Evolutionary conservation across 208 protist species (phyloP), one percentile per base, ranked within the genome.

Genomic region (Lotmaria passim): DNA sequence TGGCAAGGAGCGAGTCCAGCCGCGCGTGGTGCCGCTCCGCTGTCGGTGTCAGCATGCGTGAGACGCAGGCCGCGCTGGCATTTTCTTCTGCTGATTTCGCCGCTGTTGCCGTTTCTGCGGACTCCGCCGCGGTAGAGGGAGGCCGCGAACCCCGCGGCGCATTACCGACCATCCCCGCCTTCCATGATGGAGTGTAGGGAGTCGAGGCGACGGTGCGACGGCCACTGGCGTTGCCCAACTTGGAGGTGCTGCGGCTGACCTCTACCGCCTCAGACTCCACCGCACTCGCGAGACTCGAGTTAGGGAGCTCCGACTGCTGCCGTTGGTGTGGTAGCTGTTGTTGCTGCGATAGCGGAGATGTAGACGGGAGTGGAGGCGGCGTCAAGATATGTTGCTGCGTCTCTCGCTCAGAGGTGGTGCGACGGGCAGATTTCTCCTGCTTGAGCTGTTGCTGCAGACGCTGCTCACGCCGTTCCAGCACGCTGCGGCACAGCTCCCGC

Each of bases 381-480:
- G 57, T 30, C 8, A 26, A 11, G 5, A 63, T 50, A 15, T 11
- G 57, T 26, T 51, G n/a, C 57, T 51, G 57, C 41, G 57, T 51
- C 36, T 34, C 57, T 17, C 39, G 23, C 23, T 23, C 57, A 0
- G 41, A 50, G 0, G 41, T 31, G 14, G 26, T 24, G 14, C 39
- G 26, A 7, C 41, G 57, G 26, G 39, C 57, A 3, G 57, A 63
- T 26, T 30, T 14, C 21, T 60, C 5, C 7, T 63, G 34, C 0
- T 56, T 30, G 47, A 30, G 43, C 23, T 36, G 57, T 28, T 51
- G 31, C 51, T 53, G 69, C 21, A 67, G 43, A 12, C 60, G 58
- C 34, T 62, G 51, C 43, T 48, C 59, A 12, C 60, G 58, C 12
- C 69, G 47, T 43, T 60, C 59, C 5, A 66, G 69, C 19, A 68